A percentile compares a stretch with the other conserved stretches of the same genome.
These are phyloP conservation scores for Neopestalotiopsis rosae DNA, from an alignment of 2,329 filamentous ascomycete genomes.

Conservation along the genomic window DNA sequence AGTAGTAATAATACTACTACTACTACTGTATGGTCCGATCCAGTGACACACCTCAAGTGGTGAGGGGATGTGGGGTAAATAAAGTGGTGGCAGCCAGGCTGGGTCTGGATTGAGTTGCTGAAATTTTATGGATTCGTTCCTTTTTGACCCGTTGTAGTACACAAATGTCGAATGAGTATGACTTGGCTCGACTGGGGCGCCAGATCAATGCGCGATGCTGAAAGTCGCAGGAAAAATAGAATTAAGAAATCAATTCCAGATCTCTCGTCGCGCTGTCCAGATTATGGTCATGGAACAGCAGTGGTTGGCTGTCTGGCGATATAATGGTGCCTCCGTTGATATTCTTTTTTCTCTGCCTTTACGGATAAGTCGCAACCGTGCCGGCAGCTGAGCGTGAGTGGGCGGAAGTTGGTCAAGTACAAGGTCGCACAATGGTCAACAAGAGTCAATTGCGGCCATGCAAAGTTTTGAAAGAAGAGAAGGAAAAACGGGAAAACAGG, in stretches of 20 bases:
- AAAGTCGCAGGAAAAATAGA: too few species aligned
- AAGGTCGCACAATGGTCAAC: background rate
- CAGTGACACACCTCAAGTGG: slow-evolving; percentile 5
- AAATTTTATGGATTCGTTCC: background rate
- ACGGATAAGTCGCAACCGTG: background rate
- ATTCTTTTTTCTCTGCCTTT: background rate
- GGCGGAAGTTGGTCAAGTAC: background rate
- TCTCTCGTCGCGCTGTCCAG: too few species aligned
- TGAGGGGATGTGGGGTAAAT: slow-evolving; percentile 18
- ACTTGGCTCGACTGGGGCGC: too few species aligned
- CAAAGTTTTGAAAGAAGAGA: background rate
- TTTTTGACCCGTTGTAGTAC: background rate
- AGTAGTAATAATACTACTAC: too few species aligned
- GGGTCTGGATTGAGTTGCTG: background rate
- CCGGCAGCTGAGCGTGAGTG: background rate
- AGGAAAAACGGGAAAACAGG: background rate
- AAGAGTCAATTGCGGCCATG: background rate
- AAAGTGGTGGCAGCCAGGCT: background rate
- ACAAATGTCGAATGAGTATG: too few species aligned
- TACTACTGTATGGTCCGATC: slow-evolving; percentile 3
- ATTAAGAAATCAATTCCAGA: too few species aligned
- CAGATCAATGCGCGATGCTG: too few species aligned
- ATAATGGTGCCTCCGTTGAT: too few species aligned
- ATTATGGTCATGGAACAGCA: too few species aligned
- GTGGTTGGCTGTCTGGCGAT: too few species aligned